Evolutionary conservation across 2,329 filamentous ascomycete species (phyloP), one percentile per base, ranked within the genome.

Genomic region (Xylaria sp.): DNA sequence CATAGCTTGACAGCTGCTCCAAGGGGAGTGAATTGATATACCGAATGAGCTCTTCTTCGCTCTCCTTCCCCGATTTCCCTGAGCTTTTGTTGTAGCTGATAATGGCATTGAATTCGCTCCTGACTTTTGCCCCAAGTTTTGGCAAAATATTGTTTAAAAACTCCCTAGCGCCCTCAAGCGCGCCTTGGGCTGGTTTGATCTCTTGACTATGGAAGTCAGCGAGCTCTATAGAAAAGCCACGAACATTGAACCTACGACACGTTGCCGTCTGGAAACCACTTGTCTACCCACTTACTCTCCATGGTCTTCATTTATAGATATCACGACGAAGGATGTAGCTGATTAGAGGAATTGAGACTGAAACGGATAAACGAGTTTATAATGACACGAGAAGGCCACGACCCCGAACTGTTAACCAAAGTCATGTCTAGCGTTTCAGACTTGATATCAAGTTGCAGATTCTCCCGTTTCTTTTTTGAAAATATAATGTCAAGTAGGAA

Each of bases 171-270:
- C 25, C 23, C 21, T 45, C 3, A 12, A 57, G 54, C n/a, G 49
- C 31, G 7, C 12, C 43, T 31, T 47, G 19, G 19, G 54, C 54
- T 19, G 54, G 54, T 14, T 49, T 49, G 7, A 57, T 57, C 19
- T 57, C 54, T 17, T 40, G 14, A 25, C 42, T 49, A n/a, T 49
- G 11, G 1, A 49, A 57, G 42, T 57, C n/a, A 57, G 54, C 33
- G 47, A 38, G 37, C 25, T 14, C 28, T 19, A 21, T 19, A 12
- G 11, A 23, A 49, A 28, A n/a, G 38, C 14, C 4, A 25, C 40
- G n/a, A 19, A 14, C 40, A 38, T 12, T 33, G 12, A 21, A 47
- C 53, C 42, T 25, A 56, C 53, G 33, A 46, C 15, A 9, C 25
- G 37, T 47, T 17, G 1, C 25, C 19, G 6, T n/a, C 53, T 37